These are phyloP conservation scores for Tricholoma bakamatsutake DNA, from an alignment of 768 basidiomycete species.

Conservation along the genomic window DNA sequence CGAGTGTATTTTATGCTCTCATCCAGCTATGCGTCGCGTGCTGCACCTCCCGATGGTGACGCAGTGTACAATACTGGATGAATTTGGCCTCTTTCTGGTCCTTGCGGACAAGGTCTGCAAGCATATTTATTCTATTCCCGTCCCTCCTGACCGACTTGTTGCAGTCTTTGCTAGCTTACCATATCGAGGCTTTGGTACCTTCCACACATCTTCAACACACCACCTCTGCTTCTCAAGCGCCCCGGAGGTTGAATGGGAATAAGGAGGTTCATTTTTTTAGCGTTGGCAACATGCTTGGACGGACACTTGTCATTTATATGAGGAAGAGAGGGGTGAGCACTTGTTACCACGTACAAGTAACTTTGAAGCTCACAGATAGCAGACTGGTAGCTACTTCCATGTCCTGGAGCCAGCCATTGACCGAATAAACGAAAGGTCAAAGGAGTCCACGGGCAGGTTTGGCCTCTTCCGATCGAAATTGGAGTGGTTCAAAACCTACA, in stretches of 20 bases:
- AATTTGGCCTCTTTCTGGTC: constrained; percentile 96
- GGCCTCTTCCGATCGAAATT: constrained; percentile 59
- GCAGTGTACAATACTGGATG: constrained; percentile 91
- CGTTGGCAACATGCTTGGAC: constrained; percentile 78
- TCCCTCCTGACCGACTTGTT: constrained; percentile 1
- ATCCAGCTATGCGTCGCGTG: constrained; percentile 80
- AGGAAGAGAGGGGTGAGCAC: constrained; percentile 75
- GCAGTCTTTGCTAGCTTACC: constrained; percentile 87
- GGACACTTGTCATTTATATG: constrained; percentile 93
- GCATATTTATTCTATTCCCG: constrained; percentile 41
- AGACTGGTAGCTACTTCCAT: constrained; percentile 84
- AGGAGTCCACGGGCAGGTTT: constrained; percentile 56
- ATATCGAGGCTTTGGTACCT: constrained; percentile 94
- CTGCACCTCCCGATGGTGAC: constrained; percentile 89
- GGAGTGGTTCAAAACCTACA: constrained; percentile 91
- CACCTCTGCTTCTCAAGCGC: constrained; percentile 66
- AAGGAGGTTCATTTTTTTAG: constrained; percentile 96
- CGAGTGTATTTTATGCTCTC: constrained; percentile 26
- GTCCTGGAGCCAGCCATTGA: constrained; percentile 90
- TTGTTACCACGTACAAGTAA: constrained; percentile 32
- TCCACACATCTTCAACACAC: constrained; percentile 54
- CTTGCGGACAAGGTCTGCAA: constrained; percentile 76
- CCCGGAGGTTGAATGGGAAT: constrained; percentile 83
- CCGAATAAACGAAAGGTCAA: constrained; percentile 72
- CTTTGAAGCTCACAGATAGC: constrained; percentile 11